These are phyloP conservation scores for Rosa multiflora DNA, from an alignment of 306 rosid genomes.

Conservation along the genomic window DNA sequence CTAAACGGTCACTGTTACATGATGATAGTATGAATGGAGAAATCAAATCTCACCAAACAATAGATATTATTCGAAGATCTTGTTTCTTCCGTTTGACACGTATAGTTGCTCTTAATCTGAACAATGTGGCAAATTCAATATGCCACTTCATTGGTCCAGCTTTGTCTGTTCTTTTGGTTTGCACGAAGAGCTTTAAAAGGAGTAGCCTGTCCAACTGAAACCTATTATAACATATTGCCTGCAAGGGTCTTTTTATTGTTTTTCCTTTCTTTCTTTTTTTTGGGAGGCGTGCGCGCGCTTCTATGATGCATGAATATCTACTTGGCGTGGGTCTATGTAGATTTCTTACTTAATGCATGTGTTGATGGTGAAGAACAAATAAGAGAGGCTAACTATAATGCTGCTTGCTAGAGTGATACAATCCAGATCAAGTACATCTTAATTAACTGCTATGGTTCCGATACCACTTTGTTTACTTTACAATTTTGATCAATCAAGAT, in stretches of 20 bases:
- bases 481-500: constrained; percentile 45
- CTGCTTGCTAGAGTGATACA: not conserved
- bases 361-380: not conserved
- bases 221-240: too few relatives aligned
- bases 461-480: constrained; percentile 13
- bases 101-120: too few relatives aligned
- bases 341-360: not conserved
- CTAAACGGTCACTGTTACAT: too few relatives aligned
- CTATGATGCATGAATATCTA: not conserved
- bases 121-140: too few relatives aligned
- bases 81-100: not conserved
- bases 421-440: not conserved
- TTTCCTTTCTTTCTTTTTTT: not conserved
- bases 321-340: not conserved
- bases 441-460: not conserved
- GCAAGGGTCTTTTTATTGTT: not conserved
- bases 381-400: not conserved
- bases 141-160: not conserved
- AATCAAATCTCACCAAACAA: not conserved
- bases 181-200: not conserved
- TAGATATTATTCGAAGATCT: not conserved
- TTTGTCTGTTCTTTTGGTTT: not conserved
- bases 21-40: too few relatives aligned
- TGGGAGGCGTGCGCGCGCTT: not conserved
- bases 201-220: not conserved